Percentiles rank a stretch among this genome's conserved stretches.
Evolutionary conservation across 106 monocot genomes (phyloP).

Genomic region (Dendrobium officinale): DNA sequence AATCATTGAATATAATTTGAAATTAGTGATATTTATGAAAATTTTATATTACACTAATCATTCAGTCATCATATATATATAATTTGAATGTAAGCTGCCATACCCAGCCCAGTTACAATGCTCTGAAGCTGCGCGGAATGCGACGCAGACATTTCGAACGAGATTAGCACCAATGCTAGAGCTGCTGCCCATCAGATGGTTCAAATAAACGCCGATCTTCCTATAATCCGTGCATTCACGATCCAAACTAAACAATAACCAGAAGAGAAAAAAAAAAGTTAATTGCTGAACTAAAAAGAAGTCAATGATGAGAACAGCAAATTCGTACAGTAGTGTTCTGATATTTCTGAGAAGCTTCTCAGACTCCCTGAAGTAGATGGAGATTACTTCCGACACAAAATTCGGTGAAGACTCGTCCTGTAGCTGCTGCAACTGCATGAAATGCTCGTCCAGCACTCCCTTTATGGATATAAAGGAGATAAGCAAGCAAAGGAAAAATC

Average conservation of each 20-base stretch:
- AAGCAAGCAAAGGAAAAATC: not conserved
- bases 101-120: slow-evolving; percentile 30
- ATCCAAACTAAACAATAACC: slow-evolving; percentile 12
- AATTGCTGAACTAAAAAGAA: not conserved
- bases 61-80: too few species aligned
- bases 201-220: slow-evolving; percentile 29
- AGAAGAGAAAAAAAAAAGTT: not conserved
- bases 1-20: too few species aligned
- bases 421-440: slow-evolving; percentile 36
- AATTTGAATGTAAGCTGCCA: not conserved
- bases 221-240: slow-evolving; percentile 23
- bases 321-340: slow-evolving; percentile 25
- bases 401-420: slow-evolving; percentile 39
- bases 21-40: too few species aligned
- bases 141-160: slow-evolving; percentile 22
- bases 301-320: not conserved
- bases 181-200: slow-evolving; percentile 45
- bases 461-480: not conserved
- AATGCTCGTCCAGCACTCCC: slow-evolving; percentile 46
- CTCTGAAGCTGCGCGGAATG: slow-evolving; percentile 30
- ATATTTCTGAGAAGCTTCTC: slow-evolving; percentile 29
- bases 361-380: slow-evolving; percentile 37
- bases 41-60: too few species aligned
- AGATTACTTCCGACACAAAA: slow-evolving; percentile 37
- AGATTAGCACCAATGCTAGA: slow-evolving; percentile 45